Evolutionary conservation across 768 basidiomycete species (phyloP).

Genomic region (Epithele typhae): DNA sequence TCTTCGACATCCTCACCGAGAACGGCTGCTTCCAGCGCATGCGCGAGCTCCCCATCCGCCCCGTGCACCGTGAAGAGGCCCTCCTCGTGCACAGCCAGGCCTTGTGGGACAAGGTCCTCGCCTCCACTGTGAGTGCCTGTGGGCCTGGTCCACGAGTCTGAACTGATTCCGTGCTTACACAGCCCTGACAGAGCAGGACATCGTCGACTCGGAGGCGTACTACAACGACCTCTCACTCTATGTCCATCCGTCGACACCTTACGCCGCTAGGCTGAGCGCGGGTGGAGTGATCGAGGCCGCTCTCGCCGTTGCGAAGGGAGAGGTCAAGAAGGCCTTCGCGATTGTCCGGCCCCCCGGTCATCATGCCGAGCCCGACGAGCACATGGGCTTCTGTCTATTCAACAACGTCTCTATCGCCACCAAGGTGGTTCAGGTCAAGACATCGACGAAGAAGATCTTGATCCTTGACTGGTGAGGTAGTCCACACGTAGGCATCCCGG

Average conservation of each 20-base stretch:
- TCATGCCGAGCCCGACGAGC: constrained; percentile 96
- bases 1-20: constrained; percentile 61
- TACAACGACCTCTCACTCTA: constrained; percentile 94
- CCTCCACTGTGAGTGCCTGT: constrained; percentile 59
- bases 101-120: constrained; percentile 88
- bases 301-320: constrained; percentile 76
- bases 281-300: constrained; percentile 93
- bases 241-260: constrained; percentile 80
- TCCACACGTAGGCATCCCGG: too few species aligned
- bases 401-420: constrained; percentile 97
- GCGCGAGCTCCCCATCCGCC: constrained; percentile 72
- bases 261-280: constrained; percentile 82
- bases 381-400: constrained; percentile 99
- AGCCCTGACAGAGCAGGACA: constrained; percentile 71
- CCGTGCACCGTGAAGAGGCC: constrained; percentile 73
- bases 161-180: constrained; percentile 32
- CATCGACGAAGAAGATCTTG: constrained; percentile 71
- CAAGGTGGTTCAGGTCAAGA: constrained; percentile 69
- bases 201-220: constrained; percentile 69
- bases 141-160: background rate
- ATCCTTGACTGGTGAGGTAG: constrained; percentile 93
- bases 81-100: constrained; percentile 87
- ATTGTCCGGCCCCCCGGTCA: constrained; percentile 97
- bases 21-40: constrained; percentile 63
- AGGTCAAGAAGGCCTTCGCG: constrained; percentile 84